A percentile compares a stretch with the other conserved stretches of the same genome.
These are phyloP conservation scores for Hermanozyma aechmeae DNA, from an alignment of 805 yeast genomes.

Conservation along the genomic window DNA sequence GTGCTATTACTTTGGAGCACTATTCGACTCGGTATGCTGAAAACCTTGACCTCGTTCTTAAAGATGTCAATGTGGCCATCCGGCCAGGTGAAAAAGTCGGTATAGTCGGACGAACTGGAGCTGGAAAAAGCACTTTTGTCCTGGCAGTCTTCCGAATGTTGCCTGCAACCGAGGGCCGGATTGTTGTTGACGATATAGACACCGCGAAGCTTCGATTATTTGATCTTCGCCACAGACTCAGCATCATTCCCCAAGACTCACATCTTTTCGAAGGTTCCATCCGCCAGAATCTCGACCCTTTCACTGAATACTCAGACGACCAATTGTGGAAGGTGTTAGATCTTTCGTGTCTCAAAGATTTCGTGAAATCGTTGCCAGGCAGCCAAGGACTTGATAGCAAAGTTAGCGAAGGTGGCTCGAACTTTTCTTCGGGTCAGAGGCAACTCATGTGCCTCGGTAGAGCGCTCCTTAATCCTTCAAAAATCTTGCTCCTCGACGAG, in stretches of 20 bases:
- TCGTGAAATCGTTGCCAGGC: too few relatives aligned
- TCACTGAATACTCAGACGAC: background rate
- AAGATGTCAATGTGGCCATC: background rate
- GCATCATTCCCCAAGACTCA: background rate
- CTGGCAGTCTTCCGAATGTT: background rate
- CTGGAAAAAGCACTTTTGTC: background rate
- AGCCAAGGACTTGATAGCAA: conserved; percentile 15
- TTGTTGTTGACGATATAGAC: background rate
- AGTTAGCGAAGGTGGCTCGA: conserved; percentile 66
- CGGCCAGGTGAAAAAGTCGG: background rate
- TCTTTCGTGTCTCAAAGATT: background rate
- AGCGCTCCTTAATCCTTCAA: conserved; percentile 65
- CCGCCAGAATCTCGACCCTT: background rate
- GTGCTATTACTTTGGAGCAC: conserved; percentile 7
- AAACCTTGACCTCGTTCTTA: background rate
- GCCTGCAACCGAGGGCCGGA: background rate
- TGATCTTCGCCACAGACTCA: background rate
- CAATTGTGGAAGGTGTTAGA: background rate
- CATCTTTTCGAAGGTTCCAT: background rate
- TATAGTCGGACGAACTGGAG: background rate
- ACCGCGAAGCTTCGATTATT: background rate
- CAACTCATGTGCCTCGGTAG: conserved; percentile 81
- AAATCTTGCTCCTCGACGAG: conserved; percentile 71
- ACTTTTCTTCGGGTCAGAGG: conserved; percentile 80
- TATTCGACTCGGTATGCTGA: background rate